Percentiles rank a stretch among this genome's conserved stretches.
These are phyloP conservation scores for Cladophialophora chaetospira DNA, from an alignment of 2,329 filamentous ascomycete genomes.

Conservation along the genomic window DNA sequence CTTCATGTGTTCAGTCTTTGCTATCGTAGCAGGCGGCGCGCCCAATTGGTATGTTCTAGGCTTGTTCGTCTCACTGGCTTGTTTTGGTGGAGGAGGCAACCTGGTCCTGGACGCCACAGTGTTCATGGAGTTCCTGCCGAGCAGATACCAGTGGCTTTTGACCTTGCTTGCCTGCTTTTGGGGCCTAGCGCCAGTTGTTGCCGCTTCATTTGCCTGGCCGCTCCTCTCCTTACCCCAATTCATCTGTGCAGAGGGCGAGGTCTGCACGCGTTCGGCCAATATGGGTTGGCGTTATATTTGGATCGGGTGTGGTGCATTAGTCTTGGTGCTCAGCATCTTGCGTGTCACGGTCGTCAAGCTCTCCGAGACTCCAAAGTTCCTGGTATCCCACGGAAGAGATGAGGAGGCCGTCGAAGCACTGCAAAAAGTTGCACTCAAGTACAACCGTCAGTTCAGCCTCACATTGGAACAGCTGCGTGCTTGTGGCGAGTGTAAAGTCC, in stretches of 20 bases:
- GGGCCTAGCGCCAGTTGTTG: conserved; percentile 33
- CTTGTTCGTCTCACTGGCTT: conserved; percentile 23
- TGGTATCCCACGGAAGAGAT: conserved; percentile 72
- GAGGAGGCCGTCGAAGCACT: conserved; percentile 70
- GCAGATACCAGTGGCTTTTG: conserved; percentile 63
- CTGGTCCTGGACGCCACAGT: conserved; percentile 46
- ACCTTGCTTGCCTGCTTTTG: conserved; percentile 41
- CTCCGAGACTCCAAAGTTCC: conserved; percentile 73
- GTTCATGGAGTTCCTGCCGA: conserved; percentile 60
- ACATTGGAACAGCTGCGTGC: conserved; percentile 53
- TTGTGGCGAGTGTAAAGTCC: conserved; percentile 42
- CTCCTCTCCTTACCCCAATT: conserved; percentile 20
- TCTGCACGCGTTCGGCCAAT: conserved; percentile 56
- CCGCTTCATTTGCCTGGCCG: conserved; percentile 28
- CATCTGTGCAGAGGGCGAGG: conserved; percentile 37
- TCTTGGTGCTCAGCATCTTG: conserved; percentile 68
- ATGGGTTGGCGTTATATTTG: conserved; percentile 74
- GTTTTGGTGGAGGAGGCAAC: conserved; percentile 40
- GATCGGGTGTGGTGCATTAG: conserved; percentile 67
- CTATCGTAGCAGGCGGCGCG: conserved; percentile 65
- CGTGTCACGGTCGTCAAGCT: conserved; percentile 71
- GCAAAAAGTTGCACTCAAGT: conserved; percentile 56
- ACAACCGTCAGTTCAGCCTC: conserved; percentile 55
- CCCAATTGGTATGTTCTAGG: conserved; percentile 55
- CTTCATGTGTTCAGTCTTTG: conserved; percentile 63